Conservation (phyloP, 257 asterid genomes). For the Eustoma russellianum region DNA sequence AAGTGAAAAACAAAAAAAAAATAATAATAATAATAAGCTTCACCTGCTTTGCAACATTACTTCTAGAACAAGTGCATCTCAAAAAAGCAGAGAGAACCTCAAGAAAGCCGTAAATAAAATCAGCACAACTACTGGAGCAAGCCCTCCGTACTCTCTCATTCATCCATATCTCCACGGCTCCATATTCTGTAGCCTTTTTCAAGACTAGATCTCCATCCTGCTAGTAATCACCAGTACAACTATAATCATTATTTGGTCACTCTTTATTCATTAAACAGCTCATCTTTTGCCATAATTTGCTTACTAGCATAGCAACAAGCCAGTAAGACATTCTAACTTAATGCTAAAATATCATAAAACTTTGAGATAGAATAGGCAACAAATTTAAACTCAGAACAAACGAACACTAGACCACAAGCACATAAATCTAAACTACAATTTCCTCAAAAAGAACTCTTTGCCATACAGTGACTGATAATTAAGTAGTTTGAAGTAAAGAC, state of each 20-base stretch:
- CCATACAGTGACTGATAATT: no score
- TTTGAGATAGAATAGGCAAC: no score
- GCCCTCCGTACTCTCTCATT: conserved; percentile 93
- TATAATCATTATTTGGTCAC: not conserved
- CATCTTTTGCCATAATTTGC: no score
- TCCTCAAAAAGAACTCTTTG: no score
- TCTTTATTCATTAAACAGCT: no score
- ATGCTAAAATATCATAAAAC: no score
- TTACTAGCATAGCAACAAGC: no score
- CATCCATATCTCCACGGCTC: conserved; percentile 99
- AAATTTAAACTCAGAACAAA: no score
- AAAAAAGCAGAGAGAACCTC: conserved; percentile 50
- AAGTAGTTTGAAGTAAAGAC: no score
- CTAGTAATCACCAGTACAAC: conserved; percentile 9
- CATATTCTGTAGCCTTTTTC: conserved; percentile 90
- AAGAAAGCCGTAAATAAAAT: conserved; percentile 80
- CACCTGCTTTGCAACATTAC: conserved; percentile 2
- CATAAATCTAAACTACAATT: no score
- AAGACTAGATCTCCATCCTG: conserved; percentile 73
- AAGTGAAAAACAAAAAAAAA: conserved; percentile 6
- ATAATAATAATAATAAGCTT: conserved; percentile 7
- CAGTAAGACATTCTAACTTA: no score
- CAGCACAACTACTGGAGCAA: conserved; percentile 92
- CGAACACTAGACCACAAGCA: no score
- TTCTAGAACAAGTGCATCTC: not conserved